These are phyloP conservation scores for Calonectria leucothoes DNA, from an alignment of 2,329 filamentous ascomycete species.

Conservation along the genomic window DNA sequence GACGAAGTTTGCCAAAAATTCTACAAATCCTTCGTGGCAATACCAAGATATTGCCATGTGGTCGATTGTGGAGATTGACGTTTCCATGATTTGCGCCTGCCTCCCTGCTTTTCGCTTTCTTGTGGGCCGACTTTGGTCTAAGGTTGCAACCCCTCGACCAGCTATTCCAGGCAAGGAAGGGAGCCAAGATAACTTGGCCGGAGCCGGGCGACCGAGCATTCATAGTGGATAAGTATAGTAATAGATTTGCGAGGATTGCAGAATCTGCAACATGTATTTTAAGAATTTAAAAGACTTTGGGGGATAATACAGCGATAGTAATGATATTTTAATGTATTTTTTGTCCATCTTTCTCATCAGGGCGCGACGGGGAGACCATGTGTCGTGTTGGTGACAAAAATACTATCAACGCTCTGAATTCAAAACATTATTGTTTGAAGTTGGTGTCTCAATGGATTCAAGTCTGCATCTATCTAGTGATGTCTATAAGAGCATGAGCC, in stretches of 20 bases:
- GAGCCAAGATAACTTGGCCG: not conserved
- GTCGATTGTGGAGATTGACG: not conserved
- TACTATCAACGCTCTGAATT: too few species aligned
- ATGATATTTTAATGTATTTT: too few species aligned
- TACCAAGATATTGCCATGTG: not conserved
- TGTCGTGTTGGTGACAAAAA: too few species aligned
- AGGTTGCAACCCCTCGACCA: not conserved
- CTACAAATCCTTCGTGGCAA: not conserved
- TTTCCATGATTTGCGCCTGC: not conserved
- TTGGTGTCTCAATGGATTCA: too few species aligned
- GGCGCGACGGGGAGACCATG: too few species aligned
- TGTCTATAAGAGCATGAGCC: too few species aligned
- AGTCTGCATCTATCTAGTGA: too few species aligned
- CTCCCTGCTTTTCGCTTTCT: not conserved
- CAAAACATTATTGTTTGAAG: too few species aligned
- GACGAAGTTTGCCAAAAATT: not conserved
- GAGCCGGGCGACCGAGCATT: not conserved
- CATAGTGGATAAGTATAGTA: not conserved
- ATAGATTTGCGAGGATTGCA: not conserved
- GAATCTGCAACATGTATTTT: not conserved
- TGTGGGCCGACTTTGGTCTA: not conserved
- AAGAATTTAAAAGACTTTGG: not conserved
- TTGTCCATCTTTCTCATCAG: too few species aligned
- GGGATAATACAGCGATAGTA: not conserved
- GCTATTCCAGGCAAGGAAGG: not conserved